Base-by-base conservation (phyloP, 306 rosid species). In the peach (Prunus persica) region DNA sequence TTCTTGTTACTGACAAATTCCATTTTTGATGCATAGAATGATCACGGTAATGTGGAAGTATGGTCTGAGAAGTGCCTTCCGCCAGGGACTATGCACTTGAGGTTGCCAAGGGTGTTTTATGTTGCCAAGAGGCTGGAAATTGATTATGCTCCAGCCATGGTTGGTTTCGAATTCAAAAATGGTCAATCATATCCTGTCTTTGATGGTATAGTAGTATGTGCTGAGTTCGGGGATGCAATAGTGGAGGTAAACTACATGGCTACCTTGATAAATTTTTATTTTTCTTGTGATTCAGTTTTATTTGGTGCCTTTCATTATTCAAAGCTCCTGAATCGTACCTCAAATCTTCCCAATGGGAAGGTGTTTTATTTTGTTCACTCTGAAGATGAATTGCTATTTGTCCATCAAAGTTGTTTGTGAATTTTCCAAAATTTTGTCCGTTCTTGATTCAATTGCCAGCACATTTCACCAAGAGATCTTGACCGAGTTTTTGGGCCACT, bases 51-150 rank as follows among this genome's bases (percentile, higher is more conserved):
- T 80, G 96, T 94, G 75, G 97, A 94, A 1, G 97, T 94, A 70
- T 94, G 97, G 98, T 94, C 98, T 68, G 96, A 94, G 86, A 94
- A 94, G 81, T 94, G 98, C 80, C 98, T 94, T 78, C 97, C 98
- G 8, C 96, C 91, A 3, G 98, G 98, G 60, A 94, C 96, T 11
- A 91, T 90, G 82, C 95, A 94, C 79, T 85, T 94, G 58, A 84
- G 89, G 79, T 86, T 90, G 73, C 96, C 93, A 5, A 86, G 88
- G 87, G 89, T 91, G 25, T 89, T 85, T 86, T 54, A 75, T 50
- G 84, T 90, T 81, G 97, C 98, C 78, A 90, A 83, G 90, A 89
- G 86, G 87, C 88, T 94, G 67, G 96, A 84, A 82, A 90, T 94
- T 58, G 98, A 94, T 84, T 94, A 87, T 76, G 98, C 98, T 2